Evolutionary conservation across 1,284 basidiomycete species (phyloP).

Genomic region (Phylloboletellus chloephorus): DNA sequence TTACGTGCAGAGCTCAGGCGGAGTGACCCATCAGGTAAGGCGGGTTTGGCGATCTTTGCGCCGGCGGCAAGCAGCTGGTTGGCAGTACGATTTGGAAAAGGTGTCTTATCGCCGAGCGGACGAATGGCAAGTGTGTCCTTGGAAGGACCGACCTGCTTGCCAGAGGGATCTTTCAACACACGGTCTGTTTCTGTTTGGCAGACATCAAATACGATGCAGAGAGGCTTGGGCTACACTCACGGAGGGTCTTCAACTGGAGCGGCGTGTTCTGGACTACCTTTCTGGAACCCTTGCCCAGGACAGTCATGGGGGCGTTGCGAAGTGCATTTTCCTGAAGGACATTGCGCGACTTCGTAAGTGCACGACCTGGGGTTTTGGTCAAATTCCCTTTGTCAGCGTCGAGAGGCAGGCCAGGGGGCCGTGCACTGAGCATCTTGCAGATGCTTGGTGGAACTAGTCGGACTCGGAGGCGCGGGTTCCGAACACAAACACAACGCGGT

Average conservation of each 20-base stretch:
- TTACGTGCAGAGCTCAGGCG: slow-evolving; percentile 63
- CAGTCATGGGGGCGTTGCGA: slow-evolving; percentile 37
- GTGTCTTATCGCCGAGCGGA: slow-evolving; percentile 54
- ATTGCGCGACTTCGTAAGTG: slow-evolving; percentile 34
- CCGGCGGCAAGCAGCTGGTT: slow-evolving; percentile 22
- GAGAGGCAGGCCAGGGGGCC: slow-evolving; percentile 34
- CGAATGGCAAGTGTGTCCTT: slow-evolving; percentile 32
- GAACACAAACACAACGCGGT: slow-evolving; percentile 26
- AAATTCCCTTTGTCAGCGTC: slow-evolving; percentile 35
- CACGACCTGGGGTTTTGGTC: slow-evolving; percentile 47
- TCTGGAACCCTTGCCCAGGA: slow-evolving; percentile 43
- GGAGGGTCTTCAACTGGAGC: slow-evolving; percentile 33
- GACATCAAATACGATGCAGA: slow-evolving; percentile 3
- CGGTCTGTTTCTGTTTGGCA: slow-evolving; percentile 24
- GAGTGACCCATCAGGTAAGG: slow-evolving; percentile 31
- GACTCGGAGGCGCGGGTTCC: neutral
- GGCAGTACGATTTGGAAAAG: slow-evolving; percentile 50
- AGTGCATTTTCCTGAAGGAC: slow-evolving; percentile 51
- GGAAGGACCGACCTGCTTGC: slow-evolving; percentile 23
- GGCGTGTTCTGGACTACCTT: slow-evolving; percentile 36
- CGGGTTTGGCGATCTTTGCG: slow-evolving; percentile 31
- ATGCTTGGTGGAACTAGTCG: slow-evolving; percentile 6
- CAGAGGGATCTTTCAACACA: slow-evolving; percentile 18
- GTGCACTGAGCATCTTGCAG: slow-evolving; percentile 23
- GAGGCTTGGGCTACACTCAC: slow-evolving; percentile 21